Conservation (phyloP, 805 yeast genomes). For the Blastobotrys chiropterorum region DNA sequence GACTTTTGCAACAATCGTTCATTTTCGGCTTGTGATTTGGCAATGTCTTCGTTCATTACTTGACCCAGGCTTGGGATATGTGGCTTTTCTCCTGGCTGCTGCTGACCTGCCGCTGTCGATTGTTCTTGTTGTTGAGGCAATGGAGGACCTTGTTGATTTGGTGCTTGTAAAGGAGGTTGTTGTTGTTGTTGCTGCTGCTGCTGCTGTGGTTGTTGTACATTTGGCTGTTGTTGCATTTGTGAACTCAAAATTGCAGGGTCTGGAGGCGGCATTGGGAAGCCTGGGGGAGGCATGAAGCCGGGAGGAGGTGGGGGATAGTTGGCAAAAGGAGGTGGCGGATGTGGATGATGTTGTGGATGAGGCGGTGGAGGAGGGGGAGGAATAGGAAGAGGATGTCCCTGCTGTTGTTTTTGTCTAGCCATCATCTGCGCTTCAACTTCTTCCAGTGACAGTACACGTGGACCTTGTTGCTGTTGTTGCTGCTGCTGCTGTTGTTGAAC, state of each 20-base stretch:
- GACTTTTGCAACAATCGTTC: constrained; percentile 17
- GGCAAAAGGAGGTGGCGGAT: constrained; percentile 11
- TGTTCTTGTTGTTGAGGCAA: constrained; percentile 23
- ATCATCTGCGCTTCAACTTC: constrained; percentile 78
- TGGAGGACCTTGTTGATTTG: constrained; percentile 4
- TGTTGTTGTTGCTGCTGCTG: constrained; percentile 26
- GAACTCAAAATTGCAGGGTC: constrained; percentile 14
- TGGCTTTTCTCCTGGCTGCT: constrained; percentile 1
- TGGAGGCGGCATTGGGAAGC: constrained; percentile 11
- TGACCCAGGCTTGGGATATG: constrained; percentile 16
- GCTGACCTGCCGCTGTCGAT: constrained; percentile 15
- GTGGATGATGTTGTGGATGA: constrained; percentile 6
- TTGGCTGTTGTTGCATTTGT: constrained; percentile 13
- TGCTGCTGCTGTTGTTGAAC: constrained; percentile 3
- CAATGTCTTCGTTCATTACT: constrained; percentile 19
- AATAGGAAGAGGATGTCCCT: constrained; percentile 9
- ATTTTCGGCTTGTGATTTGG: constrained; percentile 15
- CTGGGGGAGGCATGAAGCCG: constrained; percentile 8
- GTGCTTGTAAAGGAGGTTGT: constrained; percentile 8
- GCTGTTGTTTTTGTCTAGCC: constrained; percentile 29
- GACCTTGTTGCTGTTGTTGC: constrained; percentile 22
- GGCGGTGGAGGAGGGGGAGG: constrained; percentile 5
- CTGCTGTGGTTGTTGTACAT: constrained; percentile 21
- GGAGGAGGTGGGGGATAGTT: constrained; percentile 3
- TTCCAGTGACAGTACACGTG: constrained; percentile 62